Conservation (phyloP, 2,329 filamentous ascomycete species). For the Paraconiothyrium brasiliense region DNA sequence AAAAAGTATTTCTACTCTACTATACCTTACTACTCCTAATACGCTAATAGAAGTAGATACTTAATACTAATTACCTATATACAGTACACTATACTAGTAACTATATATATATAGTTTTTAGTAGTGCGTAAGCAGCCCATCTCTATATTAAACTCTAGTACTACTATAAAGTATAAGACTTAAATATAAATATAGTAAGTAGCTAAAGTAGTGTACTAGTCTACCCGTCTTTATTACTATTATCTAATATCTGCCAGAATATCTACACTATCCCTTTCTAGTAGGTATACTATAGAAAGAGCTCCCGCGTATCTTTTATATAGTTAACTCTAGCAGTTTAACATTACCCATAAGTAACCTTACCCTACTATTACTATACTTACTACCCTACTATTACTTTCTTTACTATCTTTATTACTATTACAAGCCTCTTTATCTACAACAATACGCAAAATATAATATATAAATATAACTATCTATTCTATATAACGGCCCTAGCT, state of each 20-base stretch:
- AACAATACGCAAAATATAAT: conserved; percentile 24
- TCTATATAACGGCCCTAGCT: conserved; percentile 25
- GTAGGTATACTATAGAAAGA: not conserved
- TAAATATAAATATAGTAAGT: not conserved
- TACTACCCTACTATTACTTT: not conserved
- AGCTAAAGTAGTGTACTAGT: not conserved
- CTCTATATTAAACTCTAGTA: not conserved
- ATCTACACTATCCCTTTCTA: not conserved
- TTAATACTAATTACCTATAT: not conserved
- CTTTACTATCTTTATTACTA: conserved; percentile 1
- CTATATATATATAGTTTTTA: not conserved
- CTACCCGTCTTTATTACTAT: not conserved
- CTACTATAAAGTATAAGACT: not conserved
- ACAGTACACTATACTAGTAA: not conserved
- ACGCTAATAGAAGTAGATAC: not conserved
- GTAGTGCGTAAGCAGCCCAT: not conserved
- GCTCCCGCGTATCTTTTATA: not conserved
- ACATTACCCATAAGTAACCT: conserved; percentile 4
- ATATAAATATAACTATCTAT: conserved; percentile 27
- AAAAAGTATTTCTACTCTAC: not conserved
- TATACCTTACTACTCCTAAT: conserved; percentile 2
- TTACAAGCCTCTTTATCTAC: not conserved
- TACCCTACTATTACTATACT: conserved; percentile 4
- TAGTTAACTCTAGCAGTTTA: not conserved
- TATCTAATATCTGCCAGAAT: not conserved